Conservation (phyloP, 768 basidiomycete genomes). For the Tylopilus plumbeoviolaceoides region DNA sequence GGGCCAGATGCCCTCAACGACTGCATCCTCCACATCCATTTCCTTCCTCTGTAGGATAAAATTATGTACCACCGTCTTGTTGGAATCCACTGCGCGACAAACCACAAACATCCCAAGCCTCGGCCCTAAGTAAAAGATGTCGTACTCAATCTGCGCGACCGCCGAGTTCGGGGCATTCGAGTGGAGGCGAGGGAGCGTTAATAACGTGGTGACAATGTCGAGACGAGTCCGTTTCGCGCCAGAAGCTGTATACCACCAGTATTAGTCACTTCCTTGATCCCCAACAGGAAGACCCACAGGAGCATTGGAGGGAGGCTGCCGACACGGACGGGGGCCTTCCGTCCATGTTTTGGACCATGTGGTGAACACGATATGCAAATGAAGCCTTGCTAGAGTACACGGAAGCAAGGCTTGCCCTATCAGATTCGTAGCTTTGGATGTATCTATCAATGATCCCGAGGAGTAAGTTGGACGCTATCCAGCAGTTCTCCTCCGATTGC, state of each 20-base stretch:
- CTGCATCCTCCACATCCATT: conserved; percentile 26
- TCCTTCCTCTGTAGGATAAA: conserved; percentile 31
- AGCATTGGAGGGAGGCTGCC: conserved; percentile 2
- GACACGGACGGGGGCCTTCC: background rate
- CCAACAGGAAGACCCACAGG: conserved; percentile 14
- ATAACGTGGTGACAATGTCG: conserved; percentile 24
- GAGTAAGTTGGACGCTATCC: conserved; percentile 1
- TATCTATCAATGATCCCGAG: conserved; percentile 19
- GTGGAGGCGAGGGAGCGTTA: conserved; percentile 27
- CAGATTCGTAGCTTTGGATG: conserved; percentile 29
- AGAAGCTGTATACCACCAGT: conserved; percentile 8
- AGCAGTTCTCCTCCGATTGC: conserved; percentile 2
- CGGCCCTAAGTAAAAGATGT: conserved; percentile 29
- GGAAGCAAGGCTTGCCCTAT: conserved; percentile 31
- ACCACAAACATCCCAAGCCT: conserved; percentile 26
- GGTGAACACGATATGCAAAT: conserved; percentile 28
- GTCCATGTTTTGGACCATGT: background rate
- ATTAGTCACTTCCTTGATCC: background rate
- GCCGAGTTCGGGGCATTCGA: conserved; percentile 1
- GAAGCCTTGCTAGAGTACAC: conserved; percentile 29
- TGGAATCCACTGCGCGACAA: conserved; percentile 17
- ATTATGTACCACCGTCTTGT: conserved; percentile 25
- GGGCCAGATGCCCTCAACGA: conserved; percentile 28
- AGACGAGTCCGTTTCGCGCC: conserved; percentile 23
- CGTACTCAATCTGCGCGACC: conserved; percentile 22